These are phyloP conservation scores for Phytophthora sansomeana DNA, from an alignment of 352 stramenopile genomes.

Conservation along the genomic window DNA sequence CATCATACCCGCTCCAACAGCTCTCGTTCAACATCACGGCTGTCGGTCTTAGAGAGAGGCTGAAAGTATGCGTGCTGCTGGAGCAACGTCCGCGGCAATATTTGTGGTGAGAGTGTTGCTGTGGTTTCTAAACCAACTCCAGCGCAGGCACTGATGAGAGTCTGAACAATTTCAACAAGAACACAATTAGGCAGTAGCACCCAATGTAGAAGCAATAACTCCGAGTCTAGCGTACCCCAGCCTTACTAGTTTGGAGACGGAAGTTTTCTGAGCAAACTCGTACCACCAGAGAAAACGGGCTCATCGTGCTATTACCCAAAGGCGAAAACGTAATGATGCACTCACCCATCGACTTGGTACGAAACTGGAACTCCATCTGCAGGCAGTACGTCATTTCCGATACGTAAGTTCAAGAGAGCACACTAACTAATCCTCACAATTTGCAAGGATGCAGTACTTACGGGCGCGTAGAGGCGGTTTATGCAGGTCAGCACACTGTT, in stretches of 20 bases:
- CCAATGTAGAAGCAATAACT: background rate
- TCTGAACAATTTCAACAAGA: background rate
- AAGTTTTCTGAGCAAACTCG: slow-evolving; percentile 22
- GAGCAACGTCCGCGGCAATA: slow-evolving; percentile 16
- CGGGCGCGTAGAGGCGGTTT: slow-evolving; percentile 25
- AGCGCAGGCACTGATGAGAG: slow-evolving; percentile 12
- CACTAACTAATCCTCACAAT: background rate
- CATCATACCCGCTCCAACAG: slow-evolving; percentile 11
- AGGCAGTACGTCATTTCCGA: background rate
- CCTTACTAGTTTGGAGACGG: slow-evolving; percentile 19
- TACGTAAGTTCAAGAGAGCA: background rate
- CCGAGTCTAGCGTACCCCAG: slow-evolving; percentile 10
- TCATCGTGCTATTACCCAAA: background rate
- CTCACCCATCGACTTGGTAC: slow-evolving; percentile 7
- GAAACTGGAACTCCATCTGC: slow-evolving; percentile 30
- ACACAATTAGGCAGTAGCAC: background rate
- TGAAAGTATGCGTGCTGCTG: slow-evolving; percentile 32
- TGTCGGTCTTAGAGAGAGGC: slow-evolving; percentile 19
- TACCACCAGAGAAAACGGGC: slow-evolving; percentile 7
- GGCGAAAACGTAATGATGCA: slow-evolving; percentile 11
- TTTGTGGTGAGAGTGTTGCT: background rate
- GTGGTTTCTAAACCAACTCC: background rate
- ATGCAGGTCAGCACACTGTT: slow-evolving; percentile 2
- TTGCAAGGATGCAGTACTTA: slow-evolving; percentile 3
- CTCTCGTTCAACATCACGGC: slow-evolving; percentile 20